A percentile compares a stretch with the other conserved stretches of the same genome.
Conservation (phyloP, 164 flowering plant genomes). For the Liriodendron chinense region DNA sequence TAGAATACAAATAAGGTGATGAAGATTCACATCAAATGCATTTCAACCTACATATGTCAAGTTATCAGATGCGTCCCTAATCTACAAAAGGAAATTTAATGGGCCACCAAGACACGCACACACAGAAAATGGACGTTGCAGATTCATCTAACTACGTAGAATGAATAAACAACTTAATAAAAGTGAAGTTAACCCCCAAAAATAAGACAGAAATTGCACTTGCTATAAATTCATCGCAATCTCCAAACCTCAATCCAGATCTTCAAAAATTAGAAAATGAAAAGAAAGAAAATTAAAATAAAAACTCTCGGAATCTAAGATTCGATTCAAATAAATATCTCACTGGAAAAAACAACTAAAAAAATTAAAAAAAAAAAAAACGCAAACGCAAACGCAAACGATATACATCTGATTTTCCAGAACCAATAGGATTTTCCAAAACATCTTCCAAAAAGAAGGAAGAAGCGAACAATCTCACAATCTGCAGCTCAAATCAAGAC, state of each 20-base stretch:
- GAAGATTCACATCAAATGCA: too few species aligned
- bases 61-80: too few species aligned
- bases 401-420: not conserved
- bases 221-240: not conserved
- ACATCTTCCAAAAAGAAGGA: not conserved
- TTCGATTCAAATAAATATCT: not conserved
- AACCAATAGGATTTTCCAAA: not conserved
- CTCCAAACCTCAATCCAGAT: not conserved
- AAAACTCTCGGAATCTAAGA: not conserved
- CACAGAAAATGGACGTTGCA: too few species aligned
- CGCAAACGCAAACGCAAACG: not conserved
- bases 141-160: too few species aligned
- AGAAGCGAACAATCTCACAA: too few species aligned
- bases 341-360: not conserved
- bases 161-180: too few species aligned
- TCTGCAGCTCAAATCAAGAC: not conserved
- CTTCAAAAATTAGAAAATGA: not conserved
- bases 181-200: too few species aligned
- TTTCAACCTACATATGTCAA: too few species aligned
- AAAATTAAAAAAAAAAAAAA: not conserved
- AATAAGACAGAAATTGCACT: too few species aligned
- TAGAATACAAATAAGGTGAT: too few species aligned
- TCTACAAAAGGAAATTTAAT: too few species aligned
- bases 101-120: too few species aligned
- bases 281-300: not conserved